Percentiles rank a stretch among this genome's conserved stretches.
phyloP scores from a whole-genome alignment of 2,329 filamentous ascomycete genomes.

The Penicillium expansum region DNA sequence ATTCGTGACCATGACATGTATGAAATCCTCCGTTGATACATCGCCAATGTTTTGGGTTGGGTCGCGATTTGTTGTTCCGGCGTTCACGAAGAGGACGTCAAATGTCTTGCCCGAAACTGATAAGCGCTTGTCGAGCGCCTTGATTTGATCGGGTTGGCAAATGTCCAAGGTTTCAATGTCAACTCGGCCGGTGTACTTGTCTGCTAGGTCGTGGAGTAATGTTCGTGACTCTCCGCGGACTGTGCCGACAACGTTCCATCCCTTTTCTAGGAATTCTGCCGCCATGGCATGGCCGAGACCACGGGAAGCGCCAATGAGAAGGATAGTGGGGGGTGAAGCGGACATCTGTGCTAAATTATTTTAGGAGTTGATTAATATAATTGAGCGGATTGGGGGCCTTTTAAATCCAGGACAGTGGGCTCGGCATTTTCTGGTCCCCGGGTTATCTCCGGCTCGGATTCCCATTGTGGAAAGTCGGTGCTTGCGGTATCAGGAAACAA shows the following conservation, averaged over 20 bases:
- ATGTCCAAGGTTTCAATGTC: neutral
- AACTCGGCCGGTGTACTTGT: neutral
- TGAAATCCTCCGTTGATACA: conserved; percentile 1
- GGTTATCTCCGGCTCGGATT: neutral
- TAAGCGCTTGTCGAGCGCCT: neutral
- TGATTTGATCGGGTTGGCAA: conserved; percentile 1
- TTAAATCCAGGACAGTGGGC: neutral
- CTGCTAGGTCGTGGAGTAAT: neutral
- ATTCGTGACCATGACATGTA: conserved; percentile 5
- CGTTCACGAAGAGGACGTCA: neutral
- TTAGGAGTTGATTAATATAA: neutral
- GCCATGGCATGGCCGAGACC: conserved; percentile 1
- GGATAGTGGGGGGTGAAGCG: neutral
- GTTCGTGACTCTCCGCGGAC: neutral
- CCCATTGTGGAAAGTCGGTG: neutral
- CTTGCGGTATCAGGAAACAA: neutral
- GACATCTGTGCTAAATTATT: neutral
- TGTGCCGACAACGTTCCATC: conserved; percentile 1
- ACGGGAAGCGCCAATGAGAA: neutral
- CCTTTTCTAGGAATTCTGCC: neutral
- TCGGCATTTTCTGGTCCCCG: neutral
- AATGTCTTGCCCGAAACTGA: neutral
- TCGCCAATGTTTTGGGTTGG: conserved; percentile 1
- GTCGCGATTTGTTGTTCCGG: conserved; percentile 1
- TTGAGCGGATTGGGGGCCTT: neutral